Evolutionary conservation across 495 filamentous ascomycete species (phyloP).

Genomic region (Lasiosphaeria miniovina): DNA sequence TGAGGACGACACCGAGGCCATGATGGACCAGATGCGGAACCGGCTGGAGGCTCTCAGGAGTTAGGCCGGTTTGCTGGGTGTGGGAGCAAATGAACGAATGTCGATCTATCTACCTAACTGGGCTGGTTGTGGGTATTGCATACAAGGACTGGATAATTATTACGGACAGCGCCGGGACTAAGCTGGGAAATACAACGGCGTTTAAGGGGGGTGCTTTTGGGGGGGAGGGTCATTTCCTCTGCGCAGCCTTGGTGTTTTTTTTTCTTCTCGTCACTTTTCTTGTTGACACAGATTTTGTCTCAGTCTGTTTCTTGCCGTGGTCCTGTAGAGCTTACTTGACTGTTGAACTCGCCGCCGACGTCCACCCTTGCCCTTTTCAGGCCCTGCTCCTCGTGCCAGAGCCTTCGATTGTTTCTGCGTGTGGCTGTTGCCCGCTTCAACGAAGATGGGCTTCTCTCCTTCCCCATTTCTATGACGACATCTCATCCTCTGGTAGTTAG

Average conservation of each 20-base stretch:
- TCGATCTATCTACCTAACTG: no score
- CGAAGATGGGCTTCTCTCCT: no score
- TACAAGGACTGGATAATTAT: background rate
- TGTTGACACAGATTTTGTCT: background rate
- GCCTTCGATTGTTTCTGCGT: no score
- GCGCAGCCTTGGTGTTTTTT: background rate
- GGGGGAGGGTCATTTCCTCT: background rate
- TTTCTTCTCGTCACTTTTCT: background rate
- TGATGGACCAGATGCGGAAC: constrained; percentile 90
- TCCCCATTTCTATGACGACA: no score
- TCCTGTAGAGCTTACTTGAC: no score
- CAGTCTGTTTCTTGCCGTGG: no score
- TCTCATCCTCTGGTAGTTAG: no score
- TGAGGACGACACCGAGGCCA: constrained; percentile 80
- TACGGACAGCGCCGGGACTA: background rate
- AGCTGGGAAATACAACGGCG: background rate
- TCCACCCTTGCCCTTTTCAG: no score
- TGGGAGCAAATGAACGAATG: background rate
- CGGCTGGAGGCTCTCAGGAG: constrained; percentile 89
- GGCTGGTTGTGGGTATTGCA: background rate
- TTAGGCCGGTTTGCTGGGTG: constrained; percentile 32
- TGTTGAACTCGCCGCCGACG: no score
- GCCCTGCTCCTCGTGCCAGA: no score
- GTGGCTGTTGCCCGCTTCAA: no score
- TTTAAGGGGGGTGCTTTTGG: background rate